Percentiles rank a stretch among this genome's conserved stretches.
phyloP scores from a whole-genome alignment of 1,284 basidiomycete genomes.

The Boletellus deceptivus region DNA sequence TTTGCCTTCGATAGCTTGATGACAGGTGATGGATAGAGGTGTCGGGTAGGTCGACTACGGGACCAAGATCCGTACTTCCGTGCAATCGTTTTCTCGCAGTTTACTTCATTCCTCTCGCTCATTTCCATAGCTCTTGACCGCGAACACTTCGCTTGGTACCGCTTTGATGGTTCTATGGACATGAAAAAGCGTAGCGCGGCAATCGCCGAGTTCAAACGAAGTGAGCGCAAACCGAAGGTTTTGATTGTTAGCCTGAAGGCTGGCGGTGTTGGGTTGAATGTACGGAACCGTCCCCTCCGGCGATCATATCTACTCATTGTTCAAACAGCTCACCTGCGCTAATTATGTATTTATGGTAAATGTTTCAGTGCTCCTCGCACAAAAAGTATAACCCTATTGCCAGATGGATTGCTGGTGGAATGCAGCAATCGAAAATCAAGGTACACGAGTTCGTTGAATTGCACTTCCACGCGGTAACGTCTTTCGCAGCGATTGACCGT shows the following conservation, averaged over 20 bases:
- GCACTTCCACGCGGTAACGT: conserved; percentile 20
- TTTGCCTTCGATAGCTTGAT: conserved; percentile 3
- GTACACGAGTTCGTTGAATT: conserved; percentile 39
- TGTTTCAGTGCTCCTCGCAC: neutral
- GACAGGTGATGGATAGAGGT: neutral
- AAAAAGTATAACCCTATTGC: conserved; percentile 1
- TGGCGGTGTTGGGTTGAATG: conserved; percentile 90
- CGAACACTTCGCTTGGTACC: conserved; percentile 70
- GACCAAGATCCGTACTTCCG: conserved; percentile 78
- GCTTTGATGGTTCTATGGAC: conserved; percentile 95
- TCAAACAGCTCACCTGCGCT: conserved; percentile 61
- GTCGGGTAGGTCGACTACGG: conserved; percentile 50
- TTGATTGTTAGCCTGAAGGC: conserved; percentile 91
- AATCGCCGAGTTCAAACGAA: conserved; percentile 71
- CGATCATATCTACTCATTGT: conserved; percentile 7
- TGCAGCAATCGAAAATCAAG: conserved; percentile 87
- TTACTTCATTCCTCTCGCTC: conserved; percentile 79
- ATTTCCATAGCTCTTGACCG: conserved; percentile 77
- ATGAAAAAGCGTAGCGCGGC: conserved; percentile 79
- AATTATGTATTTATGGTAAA: conserved; percentile 86
- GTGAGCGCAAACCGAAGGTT: conserved; percentile 69
- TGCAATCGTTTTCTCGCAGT: conserved; percentile 88
- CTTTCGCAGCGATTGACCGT: conserved; percentile 62
- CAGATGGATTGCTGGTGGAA: conserved; percentile 98
- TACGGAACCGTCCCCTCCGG: conserved; percentile 33